Evolutionary conservation across 441 rosid genomes (phyloP), one percentile per base, ranked within the genome.

Genomic region (Pelargonium myrrhifolium): DNA sequence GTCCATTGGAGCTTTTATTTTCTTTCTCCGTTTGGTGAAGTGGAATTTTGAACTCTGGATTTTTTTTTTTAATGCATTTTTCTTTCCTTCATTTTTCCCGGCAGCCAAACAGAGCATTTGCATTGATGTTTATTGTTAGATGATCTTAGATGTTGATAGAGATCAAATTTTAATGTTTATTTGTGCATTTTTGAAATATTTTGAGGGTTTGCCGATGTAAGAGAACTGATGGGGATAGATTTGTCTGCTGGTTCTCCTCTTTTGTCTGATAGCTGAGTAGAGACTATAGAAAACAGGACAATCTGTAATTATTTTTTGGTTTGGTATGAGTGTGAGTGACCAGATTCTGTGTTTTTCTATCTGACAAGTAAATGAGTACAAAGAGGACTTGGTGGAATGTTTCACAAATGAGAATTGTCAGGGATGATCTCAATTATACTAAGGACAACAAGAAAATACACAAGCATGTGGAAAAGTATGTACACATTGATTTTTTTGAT

Each of bases 71-170:
- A 4, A 31, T 31, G 37, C 37, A 31, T 43, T 45, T 24, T n/a
- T 55, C n/a, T 55, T 24, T 55, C 21, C 14, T 20, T 31, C 11
- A 22, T 26, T 66, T 56, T 63, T 21, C 39, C 49, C 9, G 14
- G 15, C 7, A 9, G 37, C 47, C 43, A 31, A 64, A 22, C 21
- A 31, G 66, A 45, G 17, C 56, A 20, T 68, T 45, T 20, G 22
- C 53, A 10, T 43, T 62, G 68, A 56, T 24, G 8, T 24, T 12
- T 39, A 26, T 65, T 22, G 64, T 5, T 12, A 59, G 63, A 59
- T 59, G 63, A 59, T 59, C 15, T 10, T 59, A 59, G 59, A 53
- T 53, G 24, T 53, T 53, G 59, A 53, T 53, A 21, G 59, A 43
- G 51, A 43, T 43, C 51, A 43, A 5, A 15, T 53, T 18, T 53